Evolutionary conservation across 192 early-diverging fungal species (phyloP).

Genomic region (Paraglomus occultum): DNA sequence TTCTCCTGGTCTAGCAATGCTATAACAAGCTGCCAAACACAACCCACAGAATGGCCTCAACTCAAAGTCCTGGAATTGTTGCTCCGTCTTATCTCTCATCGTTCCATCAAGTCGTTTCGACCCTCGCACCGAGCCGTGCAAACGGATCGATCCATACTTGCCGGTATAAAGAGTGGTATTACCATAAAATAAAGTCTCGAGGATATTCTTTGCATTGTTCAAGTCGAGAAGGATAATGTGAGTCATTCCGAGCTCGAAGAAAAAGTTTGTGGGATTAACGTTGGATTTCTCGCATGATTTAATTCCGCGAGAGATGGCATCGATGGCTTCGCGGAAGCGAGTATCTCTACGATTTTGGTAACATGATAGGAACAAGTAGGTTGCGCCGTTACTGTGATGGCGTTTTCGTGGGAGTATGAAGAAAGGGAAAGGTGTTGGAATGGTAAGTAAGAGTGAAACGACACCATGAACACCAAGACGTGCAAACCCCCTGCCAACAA

Average conservation of each 20-base stretch:
- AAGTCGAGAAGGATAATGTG: constrained; percentile 42
- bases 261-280: constrained; percentile 38
- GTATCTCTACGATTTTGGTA: constrained; percentile 42
- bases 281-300: constrained; percentile 37
- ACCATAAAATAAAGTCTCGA: constrained; percentile 41
- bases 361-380: constrained; percentile 42
- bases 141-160: constrained; percentile 10
- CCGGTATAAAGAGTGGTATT: constrained; percentile 21
- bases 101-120: background rate
- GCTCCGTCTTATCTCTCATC: constrained; percentile 2
- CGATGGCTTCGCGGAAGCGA: constrained; percentile 36
- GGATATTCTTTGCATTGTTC: constrained; percentile 39
- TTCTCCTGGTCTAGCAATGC: constrained; percentile 35
- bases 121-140: constrained; percentile 19
- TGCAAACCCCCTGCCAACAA: too few species aligned
- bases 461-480: too few species aligned
- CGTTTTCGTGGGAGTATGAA: background rate
- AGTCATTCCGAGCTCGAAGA: constrained; percentile 44
- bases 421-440: background rate
- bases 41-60: constrained; percentile 45
- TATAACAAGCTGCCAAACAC: constrained; percentile 41
- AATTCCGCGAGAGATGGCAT: constrained; percentile 40
- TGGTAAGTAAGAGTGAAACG: background rate
- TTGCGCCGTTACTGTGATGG: constrained; percentile 35
- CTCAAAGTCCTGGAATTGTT: constrained; percentile 38